Evolutionary conservation across 2,329 filamentous ascomycete genomes (phyloP).

Genomic region (Fusarium sp.): DNA sequence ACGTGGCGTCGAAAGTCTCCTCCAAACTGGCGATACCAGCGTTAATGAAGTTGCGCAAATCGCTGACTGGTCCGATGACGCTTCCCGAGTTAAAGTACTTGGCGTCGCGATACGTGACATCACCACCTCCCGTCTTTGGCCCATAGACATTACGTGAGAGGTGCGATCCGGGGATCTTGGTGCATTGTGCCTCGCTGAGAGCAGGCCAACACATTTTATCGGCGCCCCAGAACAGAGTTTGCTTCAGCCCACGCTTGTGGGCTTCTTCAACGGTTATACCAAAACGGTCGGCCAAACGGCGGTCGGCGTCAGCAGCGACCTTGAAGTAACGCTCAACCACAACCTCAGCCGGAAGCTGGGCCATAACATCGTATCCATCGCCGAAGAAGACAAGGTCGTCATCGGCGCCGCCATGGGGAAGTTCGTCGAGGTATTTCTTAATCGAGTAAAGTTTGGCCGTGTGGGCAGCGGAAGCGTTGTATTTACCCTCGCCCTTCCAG

Average conservation of each 20-base stretch:
- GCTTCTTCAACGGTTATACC: constrained; percentile 51
- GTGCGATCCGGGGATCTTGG: constrained; percentile 52
- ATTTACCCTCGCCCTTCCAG: constrained; percentile 49
- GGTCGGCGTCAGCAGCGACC: constrained; percentile 63
- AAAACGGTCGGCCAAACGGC: constrained; percentile 61
- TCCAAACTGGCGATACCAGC: constrained; percentile 47
- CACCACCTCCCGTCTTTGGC: constrained; percentile 48
- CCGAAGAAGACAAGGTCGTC: constrained; percentile 72
- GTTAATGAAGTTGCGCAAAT: constrained; percentile 43
- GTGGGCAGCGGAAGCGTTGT: constrained; percentile 26
- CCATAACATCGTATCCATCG: constrained; percentile 72
- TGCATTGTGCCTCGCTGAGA: constrained; percentile 51
- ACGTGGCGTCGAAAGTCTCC: constrained; percentile 48
- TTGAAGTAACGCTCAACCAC: constrained; percentile 71
- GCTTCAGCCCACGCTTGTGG: constrained; percentile 47
- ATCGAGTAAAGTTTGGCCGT: constrained; percentile 45
- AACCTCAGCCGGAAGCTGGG: constrained; percentile 73
- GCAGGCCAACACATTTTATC: constrained; percentile 52
- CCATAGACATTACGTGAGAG: constrained; percentile 51
- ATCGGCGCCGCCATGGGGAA: constrained; percentile 49
- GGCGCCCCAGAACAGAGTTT: constrained; percentile 57
- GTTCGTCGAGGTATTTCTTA: constrained; percentile 53
- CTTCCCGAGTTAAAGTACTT: constrained; percentile 60
- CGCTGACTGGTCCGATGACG: constrained; percentile 54
- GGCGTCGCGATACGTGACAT: constrained; percentile 48